Conservation (phyloP, 2,329 filamentous ascomycete species). For the Dactylonectria macrodidyma region DNA sequence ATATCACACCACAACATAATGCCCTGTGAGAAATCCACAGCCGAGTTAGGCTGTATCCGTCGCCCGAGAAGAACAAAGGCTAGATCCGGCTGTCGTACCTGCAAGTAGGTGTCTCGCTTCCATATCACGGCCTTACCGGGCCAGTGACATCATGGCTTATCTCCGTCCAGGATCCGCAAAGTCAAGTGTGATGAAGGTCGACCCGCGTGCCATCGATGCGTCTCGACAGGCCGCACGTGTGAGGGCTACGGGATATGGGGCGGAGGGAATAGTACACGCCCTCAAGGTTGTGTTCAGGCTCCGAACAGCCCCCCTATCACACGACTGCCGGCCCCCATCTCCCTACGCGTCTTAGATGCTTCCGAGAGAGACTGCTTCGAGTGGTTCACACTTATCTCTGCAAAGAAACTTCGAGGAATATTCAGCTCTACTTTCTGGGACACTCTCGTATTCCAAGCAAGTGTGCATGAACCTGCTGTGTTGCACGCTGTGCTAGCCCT, state of each 20-base stretch:
- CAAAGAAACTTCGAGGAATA: slow-evolving; percentile 53
- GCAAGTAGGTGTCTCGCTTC: slow-evolving; percentile 39
- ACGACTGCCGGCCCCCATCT: slow-evolving; percentile 3
- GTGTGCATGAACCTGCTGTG: slow-evolving; percentile 55
- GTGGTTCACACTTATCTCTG: slow-evolving; percentile 55
- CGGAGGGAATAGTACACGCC: neutral
- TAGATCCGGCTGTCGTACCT: slow-evolving; percentile 45
- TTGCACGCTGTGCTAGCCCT: slow-evolving; percentile 57
- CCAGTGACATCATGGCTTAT: neutral
- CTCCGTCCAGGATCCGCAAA: slow-evolving; percentile 16
- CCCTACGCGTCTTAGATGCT: slow-evolving; percentile 20
- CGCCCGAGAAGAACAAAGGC: slow-evolving; percentile 31
- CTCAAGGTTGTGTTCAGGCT: neutral
- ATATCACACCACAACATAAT: neutral
- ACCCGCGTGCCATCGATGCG: slow-evolving; percentile 13
- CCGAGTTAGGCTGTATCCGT: neutral
- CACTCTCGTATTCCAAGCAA: slow-evolving; percentile 55
- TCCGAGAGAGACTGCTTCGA: slow-evolving; percentile 40
- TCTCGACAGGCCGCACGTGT: slow-evolving; percentile 15
- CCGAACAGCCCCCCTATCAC: neutral
- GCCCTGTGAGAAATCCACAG: neutral
- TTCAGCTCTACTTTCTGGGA: slow-evolving; percentile 58
- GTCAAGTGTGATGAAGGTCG: slow-evolving; percentile 22
- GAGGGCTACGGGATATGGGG: slow-evolving; percentile 28
- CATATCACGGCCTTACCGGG: neutral